A percentile compares a stretch with the other conserved stretches of the same genome.
phyloP scores from a whole-genome alignment of 192 early-diverging fungal species.

The Coemansia guatemalensis region DNA sequence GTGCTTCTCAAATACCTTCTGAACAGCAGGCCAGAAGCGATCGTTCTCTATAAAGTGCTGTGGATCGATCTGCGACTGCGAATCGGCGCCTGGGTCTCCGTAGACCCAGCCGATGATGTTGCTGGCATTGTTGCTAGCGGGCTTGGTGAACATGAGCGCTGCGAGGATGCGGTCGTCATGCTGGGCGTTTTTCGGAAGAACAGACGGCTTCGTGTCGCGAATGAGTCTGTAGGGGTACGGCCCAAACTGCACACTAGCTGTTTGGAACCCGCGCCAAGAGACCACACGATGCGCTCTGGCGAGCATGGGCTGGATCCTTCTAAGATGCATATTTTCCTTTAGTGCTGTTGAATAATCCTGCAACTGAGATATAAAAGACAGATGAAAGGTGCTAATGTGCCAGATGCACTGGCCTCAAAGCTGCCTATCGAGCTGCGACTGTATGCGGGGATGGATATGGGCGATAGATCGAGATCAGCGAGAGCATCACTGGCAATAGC shows the following conservation, averaged over 20 bases:
- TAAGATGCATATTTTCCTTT: too few species aligned
- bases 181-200: background rate
- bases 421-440: too few species aligned
- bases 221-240: slow-evolving; percentile 40
- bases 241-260: background rate
- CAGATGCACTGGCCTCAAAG: too few species aligned
- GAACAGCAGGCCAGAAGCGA: slow-evolving; percentile 36
- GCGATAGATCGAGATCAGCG: too few species aligned
- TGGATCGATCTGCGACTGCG: slow-evolving; percentile 21
- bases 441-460: too few species aligned
- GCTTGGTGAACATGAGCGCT: slow-evolving; percentile 15
- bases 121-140: slow-evolving; percentile 5
- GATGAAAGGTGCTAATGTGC: too few species aligned
- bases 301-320: background rate
- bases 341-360: too few species aligned
- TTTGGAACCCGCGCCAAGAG: slow-evolving; percentile 14
- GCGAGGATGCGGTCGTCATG: background rate
- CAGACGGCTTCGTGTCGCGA: background rate
- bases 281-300: background rate
- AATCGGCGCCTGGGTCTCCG: slow-evolving; percentile 7
- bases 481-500: too few species aligned
- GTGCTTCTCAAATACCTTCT: slow-evolving; percentile 26
- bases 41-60: slow-evolving; percentile 46
- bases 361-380: too few species aligned
- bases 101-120: slow-evolving; percentile 40